A percentile compares a stretch with the other conserved stretches of the same genome.
These are phyloP conservation scores for Collybia sp. DNA, from an alignment of 768 basidiomycete species.

Conservation along the genomic window DNA sequence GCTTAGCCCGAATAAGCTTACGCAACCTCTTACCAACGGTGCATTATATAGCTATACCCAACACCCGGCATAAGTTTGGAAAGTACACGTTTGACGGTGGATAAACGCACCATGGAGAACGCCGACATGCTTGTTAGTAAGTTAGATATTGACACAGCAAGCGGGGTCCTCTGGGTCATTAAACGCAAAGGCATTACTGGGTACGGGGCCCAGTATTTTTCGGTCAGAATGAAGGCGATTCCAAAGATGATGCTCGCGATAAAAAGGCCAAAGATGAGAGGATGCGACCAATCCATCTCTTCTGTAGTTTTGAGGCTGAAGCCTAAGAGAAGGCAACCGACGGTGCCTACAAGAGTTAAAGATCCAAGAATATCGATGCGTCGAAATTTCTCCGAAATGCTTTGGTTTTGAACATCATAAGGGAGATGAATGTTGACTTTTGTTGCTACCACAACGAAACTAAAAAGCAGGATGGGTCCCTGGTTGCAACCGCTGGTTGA, in stretches of 20 bases:
- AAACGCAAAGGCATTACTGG: constrained; percentile 90
- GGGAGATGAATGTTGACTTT: constrained; percentile 80
- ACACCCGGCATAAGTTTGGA: constrained; percentile 12
- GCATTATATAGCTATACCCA: constrained; percentile 69
- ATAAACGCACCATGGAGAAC: constrained; percentile 65
- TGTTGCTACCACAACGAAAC: constrained; percentile 62
- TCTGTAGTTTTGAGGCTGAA: constrained; percentile 76
- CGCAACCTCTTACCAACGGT: constrained; percentile 53
- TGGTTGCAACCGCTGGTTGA: constrained; percentile 25
- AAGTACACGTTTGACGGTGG: constrained; percentile 7
- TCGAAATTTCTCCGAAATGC: constrained; percentile 56
- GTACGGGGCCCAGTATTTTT: constrained; percentile 71
- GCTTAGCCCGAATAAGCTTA: constrained; percentile 3
- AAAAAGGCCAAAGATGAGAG: constrained; percentile 66
- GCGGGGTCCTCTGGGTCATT: constrained; percentile 71
- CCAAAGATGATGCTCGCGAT: constrained; percentile 48
- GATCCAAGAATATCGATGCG: constrained; percentile 87
- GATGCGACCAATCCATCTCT: constrained; percentile 71
- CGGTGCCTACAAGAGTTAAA: constrained; percentile 66
- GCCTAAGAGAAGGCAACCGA: constrained; percentile 72
- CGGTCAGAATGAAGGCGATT: constrained; percentile 67
- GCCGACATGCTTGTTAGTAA: constrained; percentile 73
- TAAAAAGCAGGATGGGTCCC: constrained; percentile 73
- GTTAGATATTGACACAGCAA: constrained; percentile 78
- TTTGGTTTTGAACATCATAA: constrained; percentile 56